Conservation (phyloP, 768 basidiomycete species). For the Cystofilobasidium capitatum region DNA sequence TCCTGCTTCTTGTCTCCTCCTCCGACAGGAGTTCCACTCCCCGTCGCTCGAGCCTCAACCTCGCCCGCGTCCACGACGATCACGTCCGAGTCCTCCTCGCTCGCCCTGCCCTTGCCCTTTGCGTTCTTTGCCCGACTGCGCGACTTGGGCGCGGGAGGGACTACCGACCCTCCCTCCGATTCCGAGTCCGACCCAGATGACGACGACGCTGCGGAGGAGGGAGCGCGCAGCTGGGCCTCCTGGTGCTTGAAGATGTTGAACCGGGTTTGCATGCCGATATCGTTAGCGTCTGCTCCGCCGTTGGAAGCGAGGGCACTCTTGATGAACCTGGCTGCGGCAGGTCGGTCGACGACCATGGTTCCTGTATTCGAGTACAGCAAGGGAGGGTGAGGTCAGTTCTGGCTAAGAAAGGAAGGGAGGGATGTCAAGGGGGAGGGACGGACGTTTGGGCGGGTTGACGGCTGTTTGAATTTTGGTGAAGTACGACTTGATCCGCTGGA, state of each 20-base stretch:
- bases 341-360: conserved; percentile 17
- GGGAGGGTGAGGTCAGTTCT: not conserved
- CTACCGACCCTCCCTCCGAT: not conserved
- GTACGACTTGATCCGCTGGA: conserved; percentile 37
- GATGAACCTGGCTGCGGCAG: conserved; percentile 23
- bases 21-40: not conserved
- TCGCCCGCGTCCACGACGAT: conserved; percentile 16
- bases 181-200: not conserved
- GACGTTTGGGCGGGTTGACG: conserved; percentile 35
- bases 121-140: not conserved
- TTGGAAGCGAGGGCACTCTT: conserved; percentile 18
- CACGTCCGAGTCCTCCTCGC: not conserved
- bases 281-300: not conserved
- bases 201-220: not conserved
- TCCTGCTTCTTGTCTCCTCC: not conserved
- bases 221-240: not conserved
- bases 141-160: not conserved
- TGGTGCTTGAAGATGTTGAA: conserved; percentile 26
- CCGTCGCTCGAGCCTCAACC: not conserved
- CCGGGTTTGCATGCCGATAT: conserved; percentile 26
- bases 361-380: not conserved
- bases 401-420: not conserved
- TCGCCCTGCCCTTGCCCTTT: conserved; percentile 20
- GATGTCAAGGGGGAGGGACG: conserved; percentile 5
- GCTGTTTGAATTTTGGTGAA: conserved; percentile 35